Percentiles rank a stretch among this genome's conserved stretches.
These are phyloP conservation scores for Anisodus acutangulus DNA, from an alignment of 257 asterid species.

Conservation along the genomic window DNA sequence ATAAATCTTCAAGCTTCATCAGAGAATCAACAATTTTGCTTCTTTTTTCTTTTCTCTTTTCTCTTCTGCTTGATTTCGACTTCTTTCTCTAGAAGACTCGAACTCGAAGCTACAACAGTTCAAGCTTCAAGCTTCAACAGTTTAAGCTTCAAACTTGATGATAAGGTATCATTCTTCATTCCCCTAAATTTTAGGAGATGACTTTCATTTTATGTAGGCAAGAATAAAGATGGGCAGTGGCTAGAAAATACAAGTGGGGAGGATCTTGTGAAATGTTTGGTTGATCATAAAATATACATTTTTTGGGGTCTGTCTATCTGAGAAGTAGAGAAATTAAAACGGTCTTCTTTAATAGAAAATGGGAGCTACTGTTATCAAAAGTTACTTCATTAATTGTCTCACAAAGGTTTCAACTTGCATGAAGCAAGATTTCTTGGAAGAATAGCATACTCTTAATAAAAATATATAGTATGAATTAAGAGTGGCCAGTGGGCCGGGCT, in stretches of 20 bases:
- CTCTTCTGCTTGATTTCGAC: too few species aligned
- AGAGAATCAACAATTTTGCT: too few species aligned
- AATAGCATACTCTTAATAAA: not conserved
- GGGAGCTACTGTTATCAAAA: conserved; percentile 6
- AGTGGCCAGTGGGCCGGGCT: too few species aligned
- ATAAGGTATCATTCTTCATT: conserved; percentile 44
- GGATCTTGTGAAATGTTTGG: conserved; percentile 1
- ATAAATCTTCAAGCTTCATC: too few species aligned
- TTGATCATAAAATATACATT: not conserved
- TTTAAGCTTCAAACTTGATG: conserved; percentile 37
- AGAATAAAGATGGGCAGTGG: not conserved
- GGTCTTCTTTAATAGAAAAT: conserved; percentile 18
- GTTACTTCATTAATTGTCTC: too few species aligned
- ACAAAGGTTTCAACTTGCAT: too few species aligned
- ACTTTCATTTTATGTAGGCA: not conserved
- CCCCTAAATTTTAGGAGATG: not conserved
- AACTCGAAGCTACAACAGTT: too few species aligned
- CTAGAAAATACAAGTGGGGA: not conserved
- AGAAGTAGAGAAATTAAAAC: conserved; percentile 7
- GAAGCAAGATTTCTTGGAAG: conserved; percentile 1
- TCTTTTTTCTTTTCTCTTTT: too few species aligned
- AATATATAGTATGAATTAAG: not conserved
- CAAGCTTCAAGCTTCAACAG: too few species aligned
- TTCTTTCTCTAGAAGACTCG: too few species aligned
- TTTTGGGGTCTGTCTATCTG: not conserved